phyloP scores from a whole-genome alignment of 176 grass and related monocot genomes.

The Musa beccarii region DNA sequence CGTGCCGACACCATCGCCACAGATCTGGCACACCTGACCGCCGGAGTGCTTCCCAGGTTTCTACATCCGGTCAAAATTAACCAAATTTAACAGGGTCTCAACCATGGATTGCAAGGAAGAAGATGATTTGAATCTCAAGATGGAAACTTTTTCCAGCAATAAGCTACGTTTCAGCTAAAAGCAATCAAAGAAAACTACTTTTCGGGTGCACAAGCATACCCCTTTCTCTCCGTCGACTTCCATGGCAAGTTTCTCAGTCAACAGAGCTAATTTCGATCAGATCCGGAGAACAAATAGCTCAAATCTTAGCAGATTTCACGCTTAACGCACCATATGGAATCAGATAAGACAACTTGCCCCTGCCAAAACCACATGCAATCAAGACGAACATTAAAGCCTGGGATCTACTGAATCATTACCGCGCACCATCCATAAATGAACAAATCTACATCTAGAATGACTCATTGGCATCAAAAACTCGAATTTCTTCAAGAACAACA shows the following conservation, averaged over 20 bases:
- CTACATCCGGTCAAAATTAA: conserved; percentile 8
- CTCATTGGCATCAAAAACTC: not conserved
- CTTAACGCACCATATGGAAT: not conserved
- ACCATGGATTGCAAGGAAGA: too few relatives aligned
- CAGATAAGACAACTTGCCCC: not conserved
- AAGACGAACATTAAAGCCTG: not conserved
- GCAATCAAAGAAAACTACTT: not conserved
- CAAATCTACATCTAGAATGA: not conserved
- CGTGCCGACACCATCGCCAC: conserved; percentile 22
- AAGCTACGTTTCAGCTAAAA: not conserved
- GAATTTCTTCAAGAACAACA: not conserved
- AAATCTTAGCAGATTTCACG: not conserved
- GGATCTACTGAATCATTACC: not conserved
- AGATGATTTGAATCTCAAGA: not conserved
- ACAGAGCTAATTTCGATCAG: not conserved
- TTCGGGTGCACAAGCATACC: not conserved
- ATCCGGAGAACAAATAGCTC: not conserved
- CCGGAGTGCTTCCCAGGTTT: conserved; percentile 18
- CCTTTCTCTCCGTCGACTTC: not conserved
- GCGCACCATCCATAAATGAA: not conserved
- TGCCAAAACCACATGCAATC: not conserved
- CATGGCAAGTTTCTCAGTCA: not conserved
- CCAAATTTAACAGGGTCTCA: too few relatives aligned
- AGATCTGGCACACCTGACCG: conserved; percentile 28
- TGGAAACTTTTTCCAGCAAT: not conserved